phyloP scores from a whole-genome alignment of 2,329 filamentous ascomycete species.

The Fusarium floridanum region DNA sequence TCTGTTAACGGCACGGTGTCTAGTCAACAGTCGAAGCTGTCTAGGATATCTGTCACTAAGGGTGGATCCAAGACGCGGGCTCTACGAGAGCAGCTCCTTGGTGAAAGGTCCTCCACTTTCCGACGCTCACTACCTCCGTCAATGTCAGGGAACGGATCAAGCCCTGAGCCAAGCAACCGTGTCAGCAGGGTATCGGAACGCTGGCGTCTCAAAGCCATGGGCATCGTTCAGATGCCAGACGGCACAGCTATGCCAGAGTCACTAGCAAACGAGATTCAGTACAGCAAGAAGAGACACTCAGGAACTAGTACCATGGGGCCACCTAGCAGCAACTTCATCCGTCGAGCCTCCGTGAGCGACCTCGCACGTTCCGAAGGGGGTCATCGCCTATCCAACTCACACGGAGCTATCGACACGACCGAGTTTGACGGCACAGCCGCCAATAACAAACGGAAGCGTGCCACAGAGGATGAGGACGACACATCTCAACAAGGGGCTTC shows the following conservation, averaged over 20 bases:
- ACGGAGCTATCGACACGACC: slow-evolving; percentile 19
- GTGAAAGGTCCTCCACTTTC: slow-evolving; percentile 49
- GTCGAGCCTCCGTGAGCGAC: slow-evolving; percentile 45
- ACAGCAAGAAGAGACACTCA: slow-evolving; percentile 56
- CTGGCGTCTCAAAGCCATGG: slow-evolving; percentile 64
- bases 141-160: slow-evolving; percentile 44
- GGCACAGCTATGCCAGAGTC: slow-evolving; percentile 66
- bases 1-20: slow-evolving; percentile 38
- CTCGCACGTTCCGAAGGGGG: slow-evolving; percentile 30
- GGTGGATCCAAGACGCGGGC: slow-evolving; percentile 55
- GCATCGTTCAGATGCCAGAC: slow-evolving; percentile 65
- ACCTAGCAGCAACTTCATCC: slow-evolving; percentile 25
- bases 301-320: slow-evolving; percentile 50
- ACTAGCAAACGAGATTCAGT: slow-evolving; percentile 60
- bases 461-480: slow-evolving; percentile 44
- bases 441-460: slow-evolving; percentile 52
- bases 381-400: slow-evolving; percentile 41
- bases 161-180: slow-evolving; percentile 44
- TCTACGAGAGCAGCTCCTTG: slow-evolving; percentile 52
- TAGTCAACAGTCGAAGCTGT: slow-evolving; percentile 37
- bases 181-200: slow-evolving; percentile 57
- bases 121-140: slow-evolving; percentile 56
- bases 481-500: slow-evolving; percentile 16
- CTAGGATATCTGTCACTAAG: slow-evolving; percentile 34
- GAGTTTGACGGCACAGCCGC: slow-evolving; percentile 29